A percentile compares a stretch with the other conserved stretches of the same genome.
Conservation (phyloP, 2,329 filamentous ascomycete genomes). For the Beauveria sp. region DNA sequence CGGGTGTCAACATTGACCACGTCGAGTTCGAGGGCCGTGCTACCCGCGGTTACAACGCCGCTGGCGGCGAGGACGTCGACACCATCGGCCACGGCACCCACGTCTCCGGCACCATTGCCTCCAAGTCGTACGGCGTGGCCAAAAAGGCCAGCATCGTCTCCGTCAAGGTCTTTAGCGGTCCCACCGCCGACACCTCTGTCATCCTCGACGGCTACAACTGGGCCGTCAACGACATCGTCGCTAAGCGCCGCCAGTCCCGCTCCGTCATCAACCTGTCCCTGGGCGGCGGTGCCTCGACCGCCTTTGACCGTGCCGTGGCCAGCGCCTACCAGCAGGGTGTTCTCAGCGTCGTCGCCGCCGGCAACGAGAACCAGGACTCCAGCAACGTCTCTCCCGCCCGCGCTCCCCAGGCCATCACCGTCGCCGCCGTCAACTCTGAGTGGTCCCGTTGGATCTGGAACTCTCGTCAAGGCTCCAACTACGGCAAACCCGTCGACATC, state of each 20-base stretch:
- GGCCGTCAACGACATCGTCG: slow-evolving; percentile 13
- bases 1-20: slow-evolving; percentile 52
- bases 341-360: slow-evolving; percentile 47
- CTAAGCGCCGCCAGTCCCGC: slow-evolving; percentile 17
- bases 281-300: slow-evolving; percentile 35
- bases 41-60: slow-evolving; percentile 19
- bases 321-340: slow-evolving; percentile 38
- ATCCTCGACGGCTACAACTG: slow-evolving; percentile 30
- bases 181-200: slow-evolving; percentile 38
- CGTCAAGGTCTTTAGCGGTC: slow-evolving; percentile 53
- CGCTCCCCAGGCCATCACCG: slow-evolving; percentile 40
- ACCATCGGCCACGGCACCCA: slow-evolving; percentile 53
- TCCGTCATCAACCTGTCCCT: slow-evolving; percentile 48
- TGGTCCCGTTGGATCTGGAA: slow-evolving; percentile 30
- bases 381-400: slow-evolving; percentile 37
- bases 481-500: slow-evolving; percentile 34
- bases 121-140: slow-evolving; percentile 54
- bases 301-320: slow-evolving; percentile 44
- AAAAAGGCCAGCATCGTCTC: slow-evolving; percentile 48
- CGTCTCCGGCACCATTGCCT: slow-evolving; percentile 54
- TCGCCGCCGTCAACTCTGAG: slow-evolving; percentile 38
- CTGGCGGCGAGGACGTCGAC: slow-evolving; percentile 46
- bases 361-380: slow-evolving; percentile 39
- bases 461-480: slow-evolving; percentile 34
- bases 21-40: slow-evolving; percentile 49